Conservation (phyloP, 169 alveolate genomes). For the Plasmodium malariae region DNA sequence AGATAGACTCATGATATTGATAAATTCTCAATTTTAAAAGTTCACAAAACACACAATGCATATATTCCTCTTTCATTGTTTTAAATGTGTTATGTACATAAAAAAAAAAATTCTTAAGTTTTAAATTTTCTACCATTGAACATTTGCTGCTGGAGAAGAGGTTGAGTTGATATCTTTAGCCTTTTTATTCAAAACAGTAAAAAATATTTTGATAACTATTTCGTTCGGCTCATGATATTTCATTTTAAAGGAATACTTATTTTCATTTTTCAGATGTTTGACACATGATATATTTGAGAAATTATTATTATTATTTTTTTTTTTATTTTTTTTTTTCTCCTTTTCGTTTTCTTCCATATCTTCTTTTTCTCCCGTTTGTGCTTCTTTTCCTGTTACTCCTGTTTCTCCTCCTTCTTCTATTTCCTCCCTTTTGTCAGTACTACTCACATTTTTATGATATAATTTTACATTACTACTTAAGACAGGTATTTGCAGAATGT, state of each 20-base stretch:
- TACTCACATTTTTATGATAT: constrained; percentile 12
- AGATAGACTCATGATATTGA: too few species aligned
- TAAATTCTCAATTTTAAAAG: too few species aligned
- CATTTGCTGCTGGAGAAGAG: background rate
- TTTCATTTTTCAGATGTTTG: constrained; percentile 19
- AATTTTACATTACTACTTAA: constrained; percentile 36
- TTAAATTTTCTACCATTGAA: constrained; percentile 26
- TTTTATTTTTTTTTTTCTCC: background rate
- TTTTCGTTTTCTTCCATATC: background rate
- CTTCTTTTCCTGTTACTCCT: background rate
- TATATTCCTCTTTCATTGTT: too few species aligned
- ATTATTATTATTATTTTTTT: background rate
- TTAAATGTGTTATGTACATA: too few species aligned
- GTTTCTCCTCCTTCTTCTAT: too few species aligned
- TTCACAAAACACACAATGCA: too few species aligned
- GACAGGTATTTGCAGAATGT: constrained; percentile 36
- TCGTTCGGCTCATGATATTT: constrained; percentile 33
- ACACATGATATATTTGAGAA: constrained; percentile 5
- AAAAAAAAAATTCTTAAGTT: too few species aligned
- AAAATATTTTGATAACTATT: constrained; percentile 43
- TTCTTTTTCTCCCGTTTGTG: background rate
- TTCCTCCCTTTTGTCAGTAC: background rate
- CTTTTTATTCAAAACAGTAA: constrained; percentile 9
- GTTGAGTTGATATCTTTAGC: background rate
- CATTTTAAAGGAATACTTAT: constrained; percentile 40